phyloP scores from a whole-genome alignment of 352 stramenopile species.

The Blastocystis sp. region DNA sequence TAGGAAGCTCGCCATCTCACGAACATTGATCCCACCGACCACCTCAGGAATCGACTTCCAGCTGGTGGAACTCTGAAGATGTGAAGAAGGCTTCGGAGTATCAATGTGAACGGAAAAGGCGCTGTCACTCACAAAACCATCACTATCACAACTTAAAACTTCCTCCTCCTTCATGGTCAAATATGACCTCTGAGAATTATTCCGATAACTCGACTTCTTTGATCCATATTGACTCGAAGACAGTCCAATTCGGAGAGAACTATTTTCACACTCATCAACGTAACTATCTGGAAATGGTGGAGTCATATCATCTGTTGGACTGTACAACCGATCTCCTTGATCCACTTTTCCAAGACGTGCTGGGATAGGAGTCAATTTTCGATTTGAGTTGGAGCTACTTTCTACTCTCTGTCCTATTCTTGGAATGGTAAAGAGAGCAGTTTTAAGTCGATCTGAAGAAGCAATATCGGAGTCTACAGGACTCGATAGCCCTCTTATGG shows the following conservation, averaged over 20 bases:
- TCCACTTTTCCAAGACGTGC: too few species aligned
- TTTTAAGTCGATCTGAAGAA: too few species aligned
- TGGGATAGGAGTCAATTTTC: too few species aligned
- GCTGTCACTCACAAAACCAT: neutral
- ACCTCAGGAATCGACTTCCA: neutral
- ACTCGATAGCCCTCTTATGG: too few species aligned
- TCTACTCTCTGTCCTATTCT: too few species aligned
- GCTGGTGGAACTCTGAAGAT: neutral
- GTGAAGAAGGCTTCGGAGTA: neutral
- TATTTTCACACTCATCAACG: neutral
- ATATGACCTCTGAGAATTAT: neutral
- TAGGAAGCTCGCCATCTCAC: conserved; percentile 46
- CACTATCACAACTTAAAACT: neutral
- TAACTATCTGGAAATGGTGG: too few species aligned
- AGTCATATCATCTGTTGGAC: too few species aligned
- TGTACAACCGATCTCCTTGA: too few species aligned
- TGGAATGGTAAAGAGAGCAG: too few species aligned
- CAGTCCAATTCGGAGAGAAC: neutral
- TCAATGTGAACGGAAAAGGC: neutral
- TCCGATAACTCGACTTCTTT: neutral
- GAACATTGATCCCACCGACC: neutral
- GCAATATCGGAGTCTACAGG: too few species aligned
- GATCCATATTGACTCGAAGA: neutral
- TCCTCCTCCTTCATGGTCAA: neutral
- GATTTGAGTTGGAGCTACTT: too few species aligned